Conservation (phyloP, 768 basidiomycete genomes). For the Boletales sp. region DNA sequence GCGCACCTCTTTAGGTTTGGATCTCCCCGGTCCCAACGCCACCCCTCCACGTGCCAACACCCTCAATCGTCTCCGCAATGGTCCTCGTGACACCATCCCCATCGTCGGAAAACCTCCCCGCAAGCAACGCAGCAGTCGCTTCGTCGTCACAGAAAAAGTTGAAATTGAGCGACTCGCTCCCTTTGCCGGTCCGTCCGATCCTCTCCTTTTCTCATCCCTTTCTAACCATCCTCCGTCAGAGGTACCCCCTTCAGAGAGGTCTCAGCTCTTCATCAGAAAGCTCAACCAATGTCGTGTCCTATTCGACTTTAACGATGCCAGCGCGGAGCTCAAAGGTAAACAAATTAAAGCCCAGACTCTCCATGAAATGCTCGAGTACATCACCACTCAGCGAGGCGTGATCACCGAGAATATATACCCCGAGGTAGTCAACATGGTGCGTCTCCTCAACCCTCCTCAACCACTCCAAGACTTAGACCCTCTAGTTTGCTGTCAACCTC, state of each 20-base stretch:
- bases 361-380: constrained; percentile 98
- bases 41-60: constrained; percentile 66
- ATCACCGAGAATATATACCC: constrained; percentile 98
- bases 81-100: constrained; percentile 95
- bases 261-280: constrained; percentile 90
- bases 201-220: constrained; percentile 8
- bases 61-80: constrained; percentile 70
- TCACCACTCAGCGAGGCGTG: constrained; percentile 92
- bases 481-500: constrained; percentile 93
- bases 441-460: constrained; percentile 23
- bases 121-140: constrained; percentile 96
- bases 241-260: constrained; percentile 82
- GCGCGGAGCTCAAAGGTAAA: constrained; percentile 92
- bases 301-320: constrained; percentile 99
- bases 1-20: constrained; percentile 44
- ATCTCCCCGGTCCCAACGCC: constrained; percentile 40
- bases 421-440: constrained; percentile 96
- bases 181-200: constrained; percentile 60
- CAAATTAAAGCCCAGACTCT: constrained; percentile 98
- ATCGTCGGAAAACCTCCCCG: constrained; percentile 94
- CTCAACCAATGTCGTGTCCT: constrained; percentile 94
- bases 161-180: constrained; percentile 93
- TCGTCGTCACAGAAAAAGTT: constrained; percentile 93
- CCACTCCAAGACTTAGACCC: constrained; percentile 6
- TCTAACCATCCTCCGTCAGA: constrained; percentile 45